Evolutionary conservation across 306 rosid species (phyloP), one percentile per base, ranked within the genome.

Genomic region (Vigna nakashimae): DNA sequence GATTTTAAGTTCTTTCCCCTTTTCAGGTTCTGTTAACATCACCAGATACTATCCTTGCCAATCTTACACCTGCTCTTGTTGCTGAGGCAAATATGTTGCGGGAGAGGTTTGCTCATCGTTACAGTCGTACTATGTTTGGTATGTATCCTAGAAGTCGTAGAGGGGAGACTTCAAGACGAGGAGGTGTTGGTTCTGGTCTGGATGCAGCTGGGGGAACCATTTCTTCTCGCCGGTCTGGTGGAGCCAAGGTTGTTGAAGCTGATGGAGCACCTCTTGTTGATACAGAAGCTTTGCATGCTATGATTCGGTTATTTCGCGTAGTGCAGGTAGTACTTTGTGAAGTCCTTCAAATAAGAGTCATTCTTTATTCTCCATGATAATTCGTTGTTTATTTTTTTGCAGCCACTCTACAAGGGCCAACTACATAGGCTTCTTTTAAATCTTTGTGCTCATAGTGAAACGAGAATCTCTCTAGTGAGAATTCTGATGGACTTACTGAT

Each of bases 81-180:
- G 97, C 98, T 30, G 99, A 96, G 94, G 99, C 99, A 65, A 93
- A 90, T 75, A 88, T 96, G 94, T 87, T 96, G 81, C 91, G 99
- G 62, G 99, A 96, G 91, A 87, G 97, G 82, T 96, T 89, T 84
- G 99, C 99, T 46, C 96, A 91, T 79, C 91, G 98, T 24, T 93
- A 91, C 66, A 90, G 91, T 78, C 99, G 99, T 38, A 89, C 90
- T 64, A 84, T 96, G 14, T 93, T 96, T 88, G 99, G 99, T n/a
- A 91, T 96, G 93, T 84, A 96, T 79, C 96, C 99, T 50, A 90
- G 98, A 84, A 87, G 87, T 58, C 99, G 99, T 26, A 86, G 99
- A 87, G 99, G 98, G 69, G 99, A 96, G 79, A 59, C 92, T 79
- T 87, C 99, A 71, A 90, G 99, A 79, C 89, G 90, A 79, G 98